phyloP scores from a whole-genome alignment of 345 rosid species.

The Hibiscus tridactylites region DNA sequence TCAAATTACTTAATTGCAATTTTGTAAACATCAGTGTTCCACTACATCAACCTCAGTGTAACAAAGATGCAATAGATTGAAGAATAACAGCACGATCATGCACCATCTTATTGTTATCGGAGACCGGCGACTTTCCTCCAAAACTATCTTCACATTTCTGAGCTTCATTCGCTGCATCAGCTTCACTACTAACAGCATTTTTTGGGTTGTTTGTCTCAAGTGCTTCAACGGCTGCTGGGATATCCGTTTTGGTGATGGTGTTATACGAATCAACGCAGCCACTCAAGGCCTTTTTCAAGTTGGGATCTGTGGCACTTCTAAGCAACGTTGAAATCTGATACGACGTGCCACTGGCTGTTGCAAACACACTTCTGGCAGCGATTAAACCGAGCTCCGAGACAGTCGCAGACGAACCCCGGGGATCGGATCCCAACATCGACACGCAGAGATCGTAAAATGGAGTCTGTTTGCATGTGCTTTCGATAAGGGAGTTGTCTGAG shows the following conservation, averaged over 20 bases:
- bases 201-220: not conserved
- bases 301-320: constrained; percentile 13
- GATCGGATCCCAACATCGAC: constrained; percentile 23
- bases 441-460: constrained; percentile 21
- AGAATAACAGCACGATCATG: not conserved
- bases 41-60: not conserved
- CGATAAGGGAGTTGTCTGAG: not conserved
- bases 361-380: constrained; percentile 11
- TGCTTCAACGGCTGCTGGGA: constrained; percentile 21
- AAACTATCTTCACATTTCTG: not conserved
- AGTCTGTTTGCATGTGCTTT: constrained; percentile 26
- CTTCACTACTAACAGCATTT: not conserved
- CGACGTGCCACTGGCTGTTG: constrained; percentile 12
- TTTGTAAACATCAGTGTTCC: too few relatives aligned
- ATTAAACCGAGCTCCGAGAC: constrained; percentile 23
- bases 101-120: not conserved
- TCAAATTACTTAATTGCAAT: too few relatives aligned
- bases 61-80: not conserved
- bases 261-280: constrained; percentile 13
- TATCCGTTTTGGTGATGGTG: constrained; percentile 19
- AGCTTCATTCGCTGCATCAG: not conserved
- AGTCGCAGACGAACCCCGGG: constrained; percentile 24
- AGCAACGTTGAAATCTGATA: constrained; percentile 15
- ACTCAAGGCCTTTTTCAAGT: constrained; percentile 15
- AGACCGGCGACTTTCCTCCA: not conserved